Percentiles rank a stretch among this genome's conserved stretches.
Evolutionary conservation across 352 stramenopile genomes (phyloP).

Genomic region (Globisporangium carolinianum): DNA sequence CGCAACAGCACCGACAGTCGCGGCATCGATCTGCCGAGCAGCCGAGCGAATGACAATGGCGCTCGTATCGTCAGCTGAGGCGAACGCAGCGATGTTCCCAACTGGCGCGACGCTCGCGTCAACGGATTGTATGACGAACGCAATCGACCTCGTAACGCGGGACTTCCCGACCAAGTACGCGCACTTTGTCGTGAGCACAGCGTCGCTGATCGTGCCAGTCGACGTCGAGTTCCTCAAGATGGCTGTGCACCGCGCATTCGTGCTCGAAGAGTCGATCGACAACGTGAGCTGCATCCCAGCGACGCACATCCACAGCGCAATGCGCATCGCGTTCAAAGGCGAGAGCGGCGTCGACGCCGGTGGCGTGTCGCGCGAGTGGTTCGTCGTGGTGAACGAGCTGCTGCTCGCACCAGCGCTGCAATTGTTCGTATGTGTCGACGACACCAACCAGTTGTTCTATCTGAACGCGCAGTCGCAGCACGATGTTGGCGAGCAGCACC

Average conservation of each 20-base stretch:
- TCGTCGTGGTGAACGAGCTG: conserved; percentile 57
- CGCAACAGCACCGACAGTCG: neutral
- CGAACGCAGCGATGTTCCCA: too few species aligned
- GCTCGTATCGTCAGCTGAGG: too few species aligned
- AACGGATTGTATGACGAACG: neutral
- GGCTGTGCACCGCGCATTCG: conserved; percentile 46
- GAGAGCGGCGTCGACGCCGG: conserved; percentile 83
- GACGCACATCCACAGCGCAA: conserved; percentile 51
- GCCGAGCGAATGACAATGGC: neutral
- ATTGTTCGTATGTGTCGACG: conserved; percentile 36
- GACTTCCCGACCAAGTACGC: conserved; percentile 72
- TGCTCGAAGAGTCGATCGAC: conserved; percentile 68
- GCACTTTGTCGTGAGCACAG: conserved; percentile 61
- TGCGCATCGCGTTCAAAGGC: conserved; percentile 83
- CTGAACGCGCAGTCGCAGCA: conserved; percentile 35
- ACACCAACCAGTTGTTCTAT: conserved; percentile 39
- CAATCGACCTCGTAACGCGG: conserved; percentile 28
- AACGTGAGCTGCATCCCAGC: conserved; percentile 50
- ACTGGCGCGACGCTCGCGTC: neutral
- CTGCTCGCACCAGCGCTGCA: conserved; percentile 19
- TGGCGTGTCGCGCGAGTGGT: conserved; percentile 91
- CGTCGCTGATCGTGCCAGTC: conserved; percentile 43
- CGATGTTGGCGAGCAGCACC: conserved; percentile 23
- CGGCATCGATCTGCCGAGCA: neutral
- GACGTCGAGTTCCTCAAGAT: conserved; percentile 63